Conservation (phyloP, 1,284 basidiomycete species). For the Pseudomicrostroma phylloplanum region DNA sequence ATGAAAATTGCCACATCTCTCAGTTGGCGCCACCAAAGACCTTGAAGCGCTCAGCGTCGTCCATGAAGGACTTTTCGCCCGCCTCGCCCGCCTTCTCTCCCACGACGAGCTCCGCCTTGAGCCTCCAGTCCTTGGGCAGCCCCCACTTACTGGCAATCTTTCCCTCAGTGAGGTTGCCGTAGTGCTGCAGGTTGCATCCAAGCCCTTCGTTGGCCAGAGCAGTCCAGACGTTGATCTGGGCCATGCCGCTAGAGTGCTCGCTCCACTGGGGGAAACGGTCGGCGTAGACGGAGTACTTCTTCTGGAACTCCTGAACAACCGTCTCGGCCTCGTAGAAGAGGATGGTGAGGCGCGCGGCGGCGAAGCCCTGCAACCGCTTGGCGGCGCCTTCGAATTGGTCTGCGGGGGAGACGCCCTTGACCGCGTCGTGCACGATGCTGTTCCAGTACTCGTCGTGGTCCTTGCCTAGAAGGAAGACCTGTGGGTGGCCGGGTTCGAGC, state of each 20-base stretch:
- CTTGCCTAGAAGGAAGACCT: slow-evolving; percentile 50
- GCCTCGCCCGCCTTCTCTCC: slow-evolving; percentile 50
- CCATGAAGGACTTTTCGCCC: slow-evolving; percentile 49
- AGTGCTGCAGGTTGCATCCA: slow-evolving; percentile 54
- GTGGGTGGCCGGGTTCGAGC: neutral
- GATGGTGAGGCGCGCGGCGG: slow-evolving; percentile 54
- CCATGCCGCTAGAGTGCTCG: slow-evolving; percentile 42
- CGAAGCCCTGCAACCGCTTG: slow-evolving; percentile 49
- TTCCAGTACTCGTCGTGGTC: slow-evolving; percentile 54
- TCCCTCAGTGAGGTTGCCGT: slow-evolving; percentile 29
- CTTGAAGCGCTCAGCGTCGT: slow-evolving; percentile 33
- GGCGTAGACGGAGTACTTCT: slow-evolving; percentile 51
- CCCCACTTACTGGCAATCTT: slow-evolving; percentile 47
- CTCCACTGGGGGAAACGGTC: slow-evolving; percentile 50
- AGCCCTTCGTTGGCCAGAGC: slow-evolving; percentile 53
- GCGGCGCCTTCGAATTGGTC: slow-evolving; percentile 18
- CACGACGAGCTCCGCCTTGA: slow-evolving; percentile 54
- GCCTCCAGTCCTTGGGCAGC: slow-evolving; percentile 51
- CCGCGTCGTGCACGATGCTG: slow-evolving; percentile 41
- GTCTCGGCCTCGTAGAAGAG: slow-evolving; percentile 51
- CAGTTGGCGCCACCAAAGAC: no score
- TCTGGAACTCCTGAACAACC: slow-evolving; percentile 41
- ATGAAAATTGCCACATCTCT: no score
- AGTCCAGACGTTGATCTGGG: slow-evolving; percentile 54
- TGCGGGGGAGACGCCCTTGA: slow-evolving; percentile 27